Evolutionary conservation across 768 basidiomycete species (phyloP), one percentile per base, ranked within the genome.

Genomic region (Calvatia gigantea): DNA sequence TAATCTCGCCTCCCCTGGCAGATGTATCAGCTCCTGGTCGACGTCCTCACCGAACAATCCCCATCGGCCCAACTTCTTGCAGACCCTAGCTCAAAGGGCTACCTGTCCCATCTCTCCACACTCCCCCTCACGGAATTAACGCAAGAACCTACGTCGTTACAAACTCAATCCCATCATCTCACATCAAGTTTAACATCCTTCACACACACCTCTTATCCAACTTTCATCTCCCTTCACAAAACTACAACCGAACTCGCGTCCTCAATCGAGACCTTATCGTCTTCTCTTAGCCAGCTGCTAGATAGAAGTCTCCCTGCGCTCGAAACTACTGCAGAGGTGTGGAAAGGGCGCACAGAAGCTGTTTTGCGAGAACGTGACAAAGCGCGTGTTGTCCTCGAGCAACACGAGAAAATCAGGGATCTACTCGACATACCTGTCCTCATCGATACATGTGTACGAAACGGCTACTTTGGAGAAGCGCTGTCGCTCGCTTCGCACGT

Each of bases 341-440:
- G 95, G 78, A 78, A 85, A 47, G 78, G 81, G 23, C 79, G 83
- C 57, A 89, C 86, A n/a, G 86, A 89, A 44, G 68, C 76, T 19
- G 82, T 94, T n/a, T 81, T 93, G 49, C 74, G 78, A 45, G 86
- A 90, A 49, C 80, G 95, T 33, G 77, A 81, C 56, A 86, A 87
- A 60, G 91, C 91, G 0, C 78, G 84, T 29, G 76, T 90, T 47
- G 91, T 98, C n/a, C 82, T 94, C 57, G 95, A 98, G 63, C 91
- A 96, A 63, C 89, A 94, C 65, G 93, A 96, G 68, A 94, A 94
- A 69, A 81, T 98, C 57, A 81, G 89, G 60, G 94, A 98, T 68
- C 72, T 98, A 32, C 83, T 98, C 54, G 94, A 97, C 62, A 82
- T 95, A 45, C 94, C 96, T 7, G 76, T 89, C 48, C 80, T 99